Evolutionary conservation across 225 moss, liverwort and hornwort species (phyloP).

Genomic region (Rhytidiadelphus loreus): DNA sequence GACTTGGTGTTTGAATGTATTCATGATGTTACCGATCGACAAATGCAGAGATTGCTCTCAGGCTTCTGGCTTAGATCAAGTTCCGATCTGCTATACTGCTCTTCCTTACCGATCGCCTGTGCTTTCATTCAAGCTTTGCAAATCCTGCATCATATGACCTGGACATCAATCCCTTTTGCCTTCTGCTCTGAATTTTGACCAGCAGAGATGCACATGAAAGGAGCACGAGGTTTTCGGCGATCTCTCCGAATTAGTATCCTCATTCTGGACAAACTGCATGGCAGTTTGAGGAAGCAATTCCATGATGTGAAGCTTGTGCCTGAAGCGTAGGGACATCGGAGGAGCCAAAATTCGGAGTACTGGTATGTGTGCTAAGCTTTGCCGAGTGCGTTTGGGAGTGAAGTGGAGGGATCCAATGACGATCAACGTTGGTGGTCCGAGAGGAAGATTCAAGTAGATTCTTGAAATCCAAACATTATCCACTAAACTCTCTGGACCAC

Average conservation of each 20-base stretch:
- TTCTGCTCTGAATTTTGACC: not conserved
- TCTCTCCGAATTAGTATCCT: not conserved
- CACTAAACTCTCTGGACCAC: not conserved
- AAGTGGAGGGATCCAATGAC: not conserved
- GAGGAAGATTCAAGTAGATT: not conserved
- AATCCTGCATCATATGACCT: not conserved
- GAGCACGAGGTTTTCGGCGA: not conserved
- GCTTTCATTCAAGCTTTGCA: not conserved
- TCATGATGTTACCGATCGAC: not conserved
- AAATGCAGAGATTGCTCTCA: not conserved
- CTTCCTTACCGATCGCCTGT: not conserved
- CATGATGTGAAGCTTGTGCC: not conserved
- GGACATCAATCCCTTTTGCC: not conserved
- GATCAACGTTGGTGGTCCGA: not conserved
- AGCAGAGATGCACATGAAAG: not conserved
- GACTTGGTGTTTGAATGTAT: no score
- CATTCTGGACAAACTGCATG: not conserved
- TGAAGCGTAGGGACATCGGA: not conserved
- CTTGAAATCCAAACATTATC: not conserved
- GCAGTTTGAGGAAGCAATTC: not conserved
- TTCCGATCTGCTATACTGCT: not conserved
- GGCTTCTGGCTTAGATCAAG: not conserved
- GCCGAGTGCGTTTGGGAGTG: not conserved
- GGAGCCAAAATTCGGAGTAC: not conserved
- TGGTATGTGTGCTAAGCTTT: not conserved